Conservation (phyloP, 164 flowering plant genomes). For the Amborella trichopoda region DNA sequence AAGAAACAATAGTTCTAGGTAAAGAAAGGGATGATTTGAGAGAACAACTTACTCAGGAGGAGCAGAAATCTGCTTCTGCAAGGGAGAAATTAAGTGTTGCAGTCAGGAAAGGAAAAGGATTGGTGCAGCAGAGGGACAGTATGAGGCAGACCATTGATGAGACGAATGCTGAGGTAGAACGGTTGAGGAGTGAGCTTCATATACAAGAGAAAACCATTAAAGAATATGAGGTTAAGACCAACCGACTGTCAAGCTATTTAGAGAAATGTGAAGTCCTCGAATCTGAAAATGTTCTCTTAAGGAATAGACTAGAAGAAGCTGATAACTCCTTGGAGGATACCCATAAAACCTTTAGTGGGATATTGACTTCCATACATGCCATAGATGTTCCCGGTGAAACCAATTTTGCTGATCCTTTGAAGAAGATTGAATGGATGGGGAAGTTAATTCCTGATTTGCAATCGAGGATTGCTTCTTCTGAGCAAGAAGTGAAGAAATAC, state of each 20-base stretch:
- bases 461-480: conserved; percentile 28
- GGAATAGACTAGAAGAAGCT: conserved; percentile 38
- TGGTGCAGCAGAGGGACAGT: conserved; percentile 89
- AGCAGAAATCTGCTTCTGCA: conserved; percentile 67
- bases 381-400: conserved; percentile 31
- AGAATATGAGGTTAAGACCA: conserved; percentile 41
- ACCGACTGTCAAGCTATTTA: conserved; percentile 28
- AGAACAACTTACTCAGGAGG: conserved; percentile 60
- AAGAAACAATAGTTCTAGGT: conserved; percentile 35
- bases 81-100: conserved; percentile 95
- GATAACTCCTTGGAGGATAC: conserved; percentile 40
- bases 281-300: conserved; percentile 37
- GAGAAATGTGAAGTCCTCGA: conserved; percentile 37
- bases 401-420: conserved; percentile 37
- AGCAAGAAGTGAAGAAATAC: conserved; percentile 66
- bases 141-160: conserved; percentile 69
- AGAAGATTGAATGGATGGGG: conserved; percentile 38
- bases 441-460: conserved; percentile 37
- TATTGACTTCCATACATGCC: conserved; percentile 27
- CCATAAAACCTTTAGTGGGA: conserved; percentile 28
- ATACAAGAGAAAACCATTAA: conserved; percentile 26
- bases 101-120: conserved; percentile 85
- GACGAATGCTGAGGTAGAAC: conserved; percentile 40
- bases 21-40: conserved; percentile 40
- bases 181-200: conserved; percentile 40